Evolutionary conservation across 1,139 yeast species (phyloP).

Genomic region (Kurtzmaniella quercitrusa): DNA sequence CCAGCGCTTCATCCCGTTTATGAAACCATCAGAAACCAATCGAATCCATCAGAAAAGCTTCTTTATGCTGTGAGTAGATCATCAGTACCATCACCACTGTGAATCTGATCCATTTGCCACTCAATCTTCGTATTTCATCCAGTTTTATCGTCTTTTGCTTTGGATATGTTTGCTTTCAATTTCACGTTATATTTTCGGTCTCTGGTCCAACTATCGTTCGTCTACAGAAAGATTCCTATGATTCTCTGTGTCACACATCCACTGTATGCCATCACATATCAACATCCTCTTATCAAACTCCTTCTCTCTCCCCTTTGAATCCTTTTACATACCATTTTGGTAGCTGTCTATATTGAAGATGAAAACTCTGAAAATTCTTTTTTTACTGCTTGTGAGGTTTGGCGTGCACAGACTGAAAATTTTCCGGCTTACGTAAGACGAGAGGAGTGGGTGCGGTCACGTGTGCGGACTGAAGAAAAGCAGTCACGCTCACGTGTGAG

Average conservation of each 20-base stretch:
- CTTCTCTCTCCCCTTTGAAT: background rate
- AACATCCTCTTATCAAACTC: background rate
- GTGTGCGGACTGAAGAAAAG: background rate
- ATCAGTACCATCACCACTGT: too few relatives aligned
- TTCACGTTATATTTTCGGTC: too few relatives aligned
- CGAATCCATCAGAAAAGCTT: too few relatives aligned
- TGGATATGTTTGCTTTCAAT: too few relatives aligned
- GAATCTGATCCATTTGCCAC: too few relatives aligned
- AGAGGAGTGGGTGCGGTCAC: background rate
- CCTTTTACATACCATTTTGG: conserved; percentile 8
- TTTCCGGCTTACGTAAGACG: conserved; percentile 7
- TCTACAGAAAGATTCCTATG: background rate
- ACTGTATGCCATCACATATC: background rate
- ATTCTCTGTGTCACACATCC: background rate
- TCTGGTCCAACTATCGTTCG: background rate
- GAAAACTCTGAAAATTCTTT: conserved; percentile 7
- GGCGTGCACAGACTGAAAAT: conserved; percentile 10
- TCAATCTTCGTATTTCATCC: too few relatives aligned
- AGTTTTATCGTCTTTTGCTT: too few relatives aligned
- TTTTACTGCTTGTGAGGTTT: conserved; percentile 4
- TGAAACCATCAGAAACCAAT: too few relatives aligned
- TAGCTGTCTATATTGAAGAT: conserved; percentile 5
- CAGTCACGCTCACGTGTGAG: conserved; percentile 8
- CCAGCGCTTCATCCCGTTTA: too few relatives aligned
- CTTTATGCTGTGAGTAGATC: too few relatives aligned